Conservation (phyloP, 2,329 filamentous ascomycete genomes). For the Penicillium sp. region DNA sequence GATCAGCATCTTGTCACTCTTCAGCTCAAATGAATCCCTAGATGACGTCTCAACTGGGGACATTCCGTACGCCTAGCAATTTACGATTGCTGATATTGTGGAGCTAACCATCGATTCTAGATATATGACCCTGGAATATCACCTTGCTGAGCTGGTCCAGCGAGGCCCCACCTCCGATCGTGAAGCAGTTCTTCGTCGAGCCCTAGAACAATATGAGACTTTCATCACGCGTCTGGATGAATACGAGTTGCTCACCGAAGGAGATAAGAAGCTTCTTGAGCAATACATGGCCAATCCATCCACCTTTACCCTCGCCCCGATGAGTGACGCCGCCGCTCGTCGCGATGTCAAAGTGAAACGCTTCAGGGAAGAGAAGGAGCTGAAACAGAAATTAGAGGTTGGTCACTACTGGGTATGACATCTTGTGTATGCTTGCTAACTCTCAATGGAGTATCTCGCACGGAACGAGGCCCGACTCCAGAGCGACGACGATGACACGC, state of each 20-base stretch:
- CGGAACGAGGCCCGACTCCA: conserved; percentile 60
- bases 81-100: not conserved
- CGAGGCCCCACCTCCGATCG: conserved; percentile 64
- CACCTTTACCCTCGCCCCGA: conserved; percentile 70
- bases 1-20: conserved; percentile 70
- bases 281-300: conserved; percentile 69
- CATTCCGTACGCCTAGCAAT: conserved; percentile 58
- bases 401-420: conserved; percentile 18
- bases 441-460: conserved; percentile 53
- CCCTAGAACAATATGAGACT: conserved; percentile 70
- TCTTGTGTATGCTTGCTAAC: conserved; percentile 32
- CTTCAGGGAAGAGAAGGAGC: conserved; percentile 79
- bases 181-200: conserved; percentile 59
- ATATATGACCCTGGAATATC: conserved; percentile 74
- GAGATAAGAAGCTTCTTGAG: conserved; percentile 68
- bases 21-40: conserved; percentile 83
- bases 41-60: conserved; percentile 86
- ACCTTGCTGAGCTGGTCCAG: conserved; percentile 75
- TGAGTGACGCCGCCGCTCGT: conserved; percentile 64
- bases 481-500: conserved; percentile 79
- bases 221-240: conserved; percentile 75
- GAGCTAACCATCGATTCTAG: conserved; percentile 39
- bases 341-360: conserved; percentile 82
- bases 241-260: conserved; percentile 68
- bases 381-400: conserved; percentile 79